A percentile compares a stretch with the other conserved stretches of the same genome.
Conservation (phyloP, 495 filamentous ascomycete genomes). For the Patellaria atrata region DNA sequence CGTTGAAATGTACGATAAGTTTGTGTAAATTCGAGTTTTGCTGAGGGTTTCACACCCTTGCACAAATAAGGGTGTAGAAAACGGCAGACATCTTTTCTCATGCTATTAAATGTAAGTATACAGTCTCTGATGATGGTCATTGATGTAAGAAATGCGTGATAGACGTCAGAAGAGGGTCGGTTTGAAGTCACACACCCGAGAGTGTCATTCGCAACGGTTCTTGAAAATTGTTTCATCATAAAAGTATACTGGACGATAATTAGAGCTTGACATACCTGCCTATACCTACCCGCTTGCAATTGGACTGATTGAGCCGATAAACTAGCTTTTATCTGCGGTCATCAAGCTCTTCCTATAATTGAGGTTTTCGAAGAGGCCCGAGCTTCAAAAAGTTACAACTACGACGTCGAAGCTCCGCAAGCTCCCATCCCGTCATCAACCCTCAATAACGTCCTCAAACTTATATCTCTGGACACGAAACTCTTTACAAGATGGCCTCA, state of each 20-base stretch:
- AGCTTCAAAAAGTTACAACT: too few relatives aligned
- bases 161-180: background rate
- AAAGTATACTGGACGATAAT: too few relatives aligned
- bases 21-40: constrained; percentile 28
- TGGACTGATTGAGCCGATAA: too few relatives aligned
- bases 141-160: background rate
- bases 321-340: too few relatives aligned
- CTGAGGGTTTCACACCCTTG: constrained; percentile 21
- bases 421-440: background rate
- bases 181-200: constrained; percentile 15
- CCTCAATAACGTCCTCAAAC: background rate
- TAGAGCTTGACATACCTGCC: too few relatives aligned
- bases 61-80: constrained; percentile 41
- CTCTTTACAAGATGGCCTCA: constrained; percentile 75
- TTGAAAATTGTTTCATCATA: constrained; percentile 24
- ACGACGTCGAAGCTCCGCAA: too few relatives aligned
- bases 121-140: background rate
- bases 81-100: constrained; percentile 26
- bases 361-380: too few relatives aligned
- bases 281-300: too few relatives aligned
- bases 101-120: constrained; percentile 11
- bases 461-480: background rate
- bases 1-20: constrained; percentile 30
- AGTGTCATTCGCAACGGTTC: constrained; percentile 97
- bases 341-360: too few relatives aligned